Evolutionary conservation across 192 early-diverging fungal species (phyloP).

Genomic region (Backusella psychrophila): DNA sequence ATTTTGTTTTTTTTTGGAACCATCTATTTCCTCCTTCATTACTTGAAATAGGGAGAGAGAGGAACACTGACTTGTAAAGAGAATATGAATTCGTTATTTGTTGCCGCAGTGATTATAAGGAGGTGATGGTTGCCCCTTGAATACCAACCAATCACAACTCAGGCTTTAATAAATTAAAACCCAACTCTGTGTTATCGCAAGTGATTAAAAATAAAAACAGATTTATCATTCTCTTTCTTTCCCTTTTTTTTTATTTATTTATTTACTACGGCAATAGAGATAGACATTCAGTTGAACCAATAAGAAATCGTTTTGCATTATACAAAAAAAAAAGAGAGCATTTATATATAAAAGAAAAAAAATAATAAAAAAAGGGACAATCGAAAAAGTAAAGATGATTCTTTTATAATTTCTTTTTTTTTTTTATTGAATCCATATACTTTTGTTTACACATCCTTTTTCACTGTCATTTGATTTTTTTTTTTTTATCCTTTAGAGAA

Average conservation of each 20-base stretch:
- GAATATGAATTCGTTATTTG: too few relatives aligned
- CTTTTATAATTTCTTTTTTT: background rate
- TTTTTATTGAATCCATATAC: background rate
- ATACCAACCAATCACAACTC: too few relatives aligned
- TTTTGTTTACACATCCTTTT: background rate
- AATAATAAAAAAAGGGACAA: background rate
- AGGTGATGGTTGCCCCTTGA: too few relatives aligned
- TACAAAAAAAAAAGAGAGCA: background rate
- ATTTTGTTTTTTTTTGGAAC: background rate
- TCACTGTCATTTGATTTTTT: background rate
- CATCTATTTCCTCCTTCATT: background rate
- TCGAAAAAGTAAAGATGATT: background rate
- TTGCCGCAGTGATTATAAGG: too few relatives aligned
- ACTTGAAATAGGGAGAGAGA: too few relatives aligned
- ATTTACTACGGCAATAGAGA: too few relatives aligned
- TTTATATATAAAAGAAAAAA: background rate
- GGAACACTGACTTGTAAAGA: too few relatives aligned
- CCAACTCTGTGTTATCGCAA: too few relatives aligned
- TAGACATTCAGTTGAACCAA: background rate
- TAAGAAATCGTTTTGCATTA: background rate
- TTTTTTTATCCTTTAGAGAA: background rate
- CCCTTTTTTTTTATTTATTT: background rate
- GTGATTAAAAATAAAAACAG: too few relatives aligned
- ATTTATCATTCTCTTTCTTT: too few relatives aligned
- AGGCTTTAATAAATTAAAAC: too few relatives aligned